Base-by-base conservation (phyloP, 768 basidiomycete species). In the Tylopilus balloui region DNA sequence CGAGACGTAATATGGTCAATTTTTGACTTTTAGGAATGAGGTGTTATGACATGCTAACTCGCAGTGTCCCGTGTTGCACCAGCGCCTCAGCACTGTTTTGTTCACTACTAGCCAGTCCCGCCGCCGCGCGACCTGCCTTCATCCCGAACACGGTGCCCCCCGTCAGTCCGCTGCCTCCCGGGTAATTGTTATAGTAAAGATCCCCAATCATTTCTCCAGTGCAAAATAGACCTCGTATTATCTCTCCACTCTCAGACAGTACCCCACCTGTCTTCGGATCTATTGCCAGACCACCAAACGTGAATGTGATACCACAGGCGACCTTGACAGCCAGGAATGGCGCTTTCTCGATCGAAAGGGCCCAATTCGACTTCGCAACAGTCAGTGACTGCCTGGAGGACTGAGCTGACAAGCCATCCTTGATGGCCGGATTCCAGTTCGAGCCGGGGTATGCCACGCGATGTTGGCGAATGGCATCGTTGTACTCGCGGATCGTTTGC, bases 151-250 rank as follows among this genome's bases (percentile, higher is more conserved):
- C 83, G 0, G 83, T 80, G 0, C 81, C 81, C 4, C 78, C 78
- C 14, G 77, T 84, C 50, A 85, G 57, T 19, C 83, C 84, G 56
- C 81, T 83, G 14, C 83, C 83, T 3, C 84, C 83, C 0, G 85
- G 85, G 58, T 86, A 87, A 57, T 86, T 86, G 20, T 68, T 64
- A 52, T 78, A 80, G 57, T 80, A 86, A 41, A 86, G 56, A 11
- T 77, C 78, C 5, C 83, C 83, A 0, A 85, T 78, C 74, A 86
- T 79, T 64, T 86, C 85, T 13, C 84, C 85, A 2, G 82, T 72
- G 55, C 80, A 83, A 61, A 79, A 84, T 32, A 87, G 59, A 2
- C 84, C 82, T 8, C 56, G 62, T 29, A 86, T 81, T 11, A 62
- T 57, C 14, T 61, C 56, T 10, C 71, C 72, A 1, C 65, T 73